A percentile compares a stretch with the other conserved stretches of the same genome.
Conservation (phyloP, 176 grass and related monocot species). For the Paspalum notatum region DNA sequence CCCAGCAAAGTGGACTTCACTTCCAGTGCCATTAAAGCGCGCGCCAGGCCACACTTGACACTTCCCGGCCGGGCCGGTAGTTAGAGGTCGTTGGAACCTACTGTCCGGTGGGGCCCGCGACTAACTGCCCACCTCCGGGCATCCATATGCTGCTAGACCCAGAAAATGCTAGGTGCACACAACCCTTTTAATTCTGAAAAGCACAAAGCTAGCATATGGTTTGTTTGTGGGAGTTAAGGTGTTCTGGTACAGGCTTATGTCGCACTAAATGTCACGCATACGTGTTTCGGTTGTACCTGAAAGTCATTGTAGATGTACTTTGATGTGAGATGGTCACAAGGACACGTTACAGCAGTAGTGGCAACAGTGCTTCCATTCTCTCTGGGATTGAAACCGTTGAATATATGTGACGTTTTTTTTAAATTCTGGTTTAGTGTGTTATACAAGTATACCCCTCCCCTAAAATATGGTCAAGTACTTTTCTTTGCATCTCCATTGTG, state of each 20-base stretch:
- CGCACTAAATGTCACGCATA: not conserved
- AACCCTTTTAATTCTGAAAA: not conserved
- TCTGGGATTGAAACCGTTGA: not conserved
- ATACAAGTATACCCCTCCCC: not conserved
- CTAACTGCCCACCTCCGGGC: slow-evolving; percentile 32
- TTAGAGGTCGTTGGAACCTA: slow-evolving; percentile 48
- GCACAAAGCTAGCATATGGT: not conserved
- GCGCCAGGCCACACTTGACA: slow-evolving; percentile 3
- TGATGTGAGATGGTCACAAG: not conserved
- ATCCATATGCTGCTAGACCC: not conserved
- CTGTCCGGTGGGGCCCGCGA: slow-evolving; percentile 14
- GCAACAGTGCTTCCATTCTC: not conserved
- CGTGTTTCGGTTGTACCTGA: slow-evolving; percentile 18
- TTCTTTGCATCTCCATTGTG: not conserved
- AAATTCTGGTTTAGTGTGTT: not conserved
- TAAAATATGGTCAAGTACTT: not conserved
- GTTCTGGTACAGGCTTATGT: not conserved
- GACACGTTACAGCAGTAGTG: not conserved
- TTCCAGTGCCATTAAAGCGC: slow-evolving; percentile 52
- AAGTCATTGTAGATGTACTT: not conserved
- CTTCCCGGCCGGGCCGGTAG: slow-evolving; percentile 6
- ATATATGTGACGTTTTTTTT: not conserved
- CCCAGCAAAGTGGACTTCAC: slow-evolving; percentile 63
- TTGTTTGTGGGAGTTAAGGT: not conserved
- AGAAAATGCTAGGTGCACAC: not conserved